Conservation (phyloP, 495 filamentous ascomycete genomes). For the Hypoxylon rickii region DNA sequence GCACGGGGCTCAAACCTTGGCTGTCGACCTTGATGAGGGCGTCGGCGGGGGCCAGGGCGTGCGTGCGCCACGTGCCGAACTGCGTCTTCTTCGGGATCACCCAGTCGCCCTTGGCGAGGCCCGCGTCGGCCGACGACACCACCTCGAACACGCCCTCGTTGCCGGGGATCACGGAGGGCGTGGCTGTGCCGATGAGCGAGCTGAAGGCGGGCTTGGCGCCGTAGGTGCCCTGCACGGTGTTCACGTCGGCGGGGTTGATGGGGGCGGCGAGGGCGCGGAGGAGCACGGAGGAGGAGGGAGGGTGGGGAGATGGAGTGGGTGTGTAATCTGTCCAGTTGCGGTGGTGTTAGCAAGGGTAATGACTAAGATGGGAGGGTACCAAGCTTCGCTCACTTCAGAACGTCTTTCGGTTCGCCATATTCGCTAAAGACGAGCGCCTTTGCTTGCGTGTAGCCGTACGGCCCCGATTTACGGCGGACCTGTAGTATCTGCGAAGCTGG, state of each 20-base stretch:
- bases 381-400: constrained; percentile 62
- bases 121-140: constrained; percentile 62
- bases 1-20: constrained; percentile 67
- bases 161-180: constrained; percentile 65
- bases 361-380: neutral
- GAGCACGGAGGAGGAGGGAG: constrained; percentile 72
- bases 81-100: constrained; percentile 80
- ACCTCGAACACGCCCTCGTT: constrained; percentile 95
- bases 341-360: neutral
- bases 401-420: constrained; percentile 84
- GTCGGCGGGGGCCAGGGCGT: constrained; percentile 66
- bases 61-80: constrained; percentile 92
- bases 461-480: constrained; percentile 51
- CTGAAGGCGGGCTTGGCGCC: constrained; percentile 78
- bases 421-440: constrained; percentile 85
- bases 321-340: constrained; percentile 61
- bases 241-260: constrained; percentile 97
- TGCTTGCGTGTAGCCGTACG: constrained; percentile 95
- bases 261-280: constrained; percentile 77
- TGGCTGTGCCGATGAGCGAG: constrained; percentile 69
- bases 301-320: constrained; percentile 77
- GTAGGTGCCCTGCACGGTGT: constrained; percentile 93
- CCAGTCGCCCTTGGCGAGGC: constrained; percentile 74
- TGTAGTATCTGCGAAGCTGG: constrained; percentile 13
- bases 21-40: constrained; percentile 69